Evolutionary conservation across 108 stramenopile genomes (phyloP), one percentile per base, ranked within the genome.

Genomic region (Nannochloropsis gaditana): DNA sequence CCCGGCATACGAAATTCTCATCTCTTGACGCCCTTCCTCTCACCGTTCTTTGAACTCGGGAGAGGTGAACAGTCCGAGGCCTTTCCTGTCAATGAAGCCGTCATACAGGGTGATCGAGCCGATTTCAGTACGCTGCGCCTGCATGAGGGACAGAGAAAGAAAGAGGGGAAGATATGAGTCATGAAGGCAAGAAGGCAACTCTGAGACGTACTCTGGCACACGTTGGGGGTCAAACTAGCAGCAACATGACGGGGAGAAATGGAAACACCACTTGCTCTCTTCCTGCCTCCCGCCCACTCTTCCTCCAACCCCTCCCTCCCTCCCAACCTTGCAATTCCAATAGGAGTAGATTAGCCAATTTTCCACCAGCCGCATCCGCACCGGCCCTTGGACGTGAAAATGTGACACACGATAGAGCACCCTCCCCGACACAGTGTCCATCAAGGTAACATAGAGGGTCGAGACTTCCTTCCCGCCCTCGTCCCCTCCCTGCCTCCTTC

Each of bases 321-420:
- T 50, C 11, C 1, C 47, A 11, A 50, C 47, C 47, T 15, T 91
- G 19, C 87, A 85, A 87, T 96, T 98, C 89, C 93, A 94, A 91
- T 94, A 97, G 9, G 96, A 85, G 89, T 97, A 97, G 42, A 96
- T 89, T 21, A 99, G 92, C 95, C 94, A 96, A 80, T 97, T 97
- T 84, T 99, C 98, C 21, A 92, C 92, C 31, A 99, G 85, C 10
- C 93, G 87, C 21, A 94, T 92, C 31, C 93, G 94, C 6, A 96
- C 94, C 17, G 88, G 90, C 43, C 84, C 89, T 43, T 85, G 86
- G 5, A 93, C 96, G 87, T 94, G 91, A 84, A 84, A 83, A 85
- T 96, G 96, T 45, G 93, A 91, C 45, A 95, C 91, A 9, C 98
- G 95, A 86, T 96, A 91, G 80, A 97, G 86, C 5, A 97, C 92